phyloP scores from a whole-genome alignment of 2,329 filamentous ascomycete genomes.

The Fusarium sambucinum region DNA sequence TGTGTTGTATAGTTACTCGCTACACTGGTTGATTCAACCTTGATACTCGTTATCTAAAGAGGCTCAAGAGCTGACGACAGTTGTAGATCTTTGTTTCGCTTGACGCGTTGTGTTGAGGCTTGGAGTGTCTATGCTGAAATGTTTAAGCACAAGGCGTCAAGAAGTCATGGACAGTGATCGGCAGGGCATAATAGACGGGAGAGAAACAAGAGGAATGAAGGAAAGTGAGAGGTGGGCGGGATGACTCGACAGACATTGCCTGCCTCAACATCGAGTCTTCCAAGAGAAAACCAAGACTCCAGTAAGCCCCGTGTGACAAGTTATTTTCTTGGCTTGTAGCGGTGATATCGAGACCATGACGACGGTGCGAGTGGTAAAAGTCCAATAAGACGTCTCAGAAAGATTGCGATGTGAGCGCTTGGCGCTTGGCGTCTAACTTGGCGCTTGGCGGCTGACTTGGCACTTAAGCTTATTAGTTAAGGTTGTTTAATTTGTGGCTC shows the following conservation, averaged over 20 bases:
- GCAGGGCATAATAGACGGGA: neutral
- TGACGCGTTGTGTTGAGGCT: neutral
- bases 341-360: slow-evolving; percentile 2
- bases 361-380: neutral
- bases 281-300: neutral
- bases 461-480: slow-evolving; percentile 33
- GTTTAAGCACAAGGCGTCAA: neutral
- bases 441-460: slow-evolving; percentile 36
- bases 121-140: neutral
- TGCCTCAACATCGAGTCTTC: neutral
- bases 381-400: neutral
- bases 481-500: slow-evolving; percentile 29
- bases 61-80: neutral
- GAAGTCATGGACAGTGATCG: neutral
- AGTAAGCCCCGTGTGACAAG: slow-evolving; percentile 4
- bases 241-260: neutral
- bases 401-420: slow-evolving; percentile 30
- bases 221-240: neutral
- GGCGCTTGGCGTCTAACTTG: slow-evolving; percentile 33
- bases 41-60: neutral
- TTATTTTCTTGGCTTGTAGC: slow-evolving; percentile 5
- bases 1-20: neutral
- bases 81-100: slow-evolving; percentile 1
- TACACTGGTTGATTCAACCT: neutral
- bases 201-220: neutral